A percentile compares a stretch with the other conserved stretches of the same genome.
phyloP scores from a whole-genome alignment of 2,329 filamentous ascomycete species.

The Colletotrichum paranaense region DNA sequence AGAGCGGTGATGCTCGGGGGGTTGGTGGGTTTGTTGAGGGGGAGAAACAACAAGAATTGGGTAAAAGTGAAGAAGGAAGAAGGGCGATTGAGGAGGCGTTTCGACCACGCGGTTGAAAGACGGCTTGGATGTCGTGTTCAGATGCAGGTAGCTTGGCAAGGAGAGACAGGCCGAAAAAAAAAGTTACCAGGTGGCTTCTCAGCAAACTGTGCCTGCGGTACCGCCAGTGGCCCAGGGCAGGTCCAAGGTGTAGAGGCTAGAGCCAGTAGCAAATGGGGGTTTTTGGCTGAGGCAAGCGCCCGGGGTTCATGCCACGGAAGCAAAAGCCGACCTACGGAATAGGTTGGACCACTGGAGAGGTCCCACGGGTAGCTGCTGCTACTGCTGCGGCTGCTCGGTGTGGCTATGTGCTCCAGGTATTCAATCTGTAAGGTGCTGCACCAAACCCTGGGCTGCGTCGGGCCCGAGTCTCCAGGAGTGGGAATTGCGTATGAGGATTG shows the following conservation, averaged over 20 bases:
- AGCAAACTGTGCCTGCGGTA: conserved; percentile 44
- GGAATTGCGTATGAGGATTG: conserved; percentile 13
- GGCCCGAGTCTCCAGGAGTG: conserved; percentile 16
- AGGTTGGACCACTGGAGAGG: conserved; percentile 9
- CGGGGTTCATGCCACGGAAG: conserved; percentile 20
- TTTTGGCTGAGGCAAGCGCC: not conserved
- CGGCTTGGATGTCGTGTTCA: conserved; percentile 34
- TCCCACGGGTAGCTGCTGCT: conserved; percentile 2
- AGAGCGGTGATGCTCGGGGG: conserved; percentile 11
- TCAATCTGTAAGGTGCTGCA: conserved; percentile 7
- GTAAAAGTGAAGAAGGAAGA: conserved; percentile 29
- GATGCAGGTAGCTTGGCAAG: conserved; percentile 31
- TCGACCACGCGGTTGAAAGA: conserved; percentile 33
- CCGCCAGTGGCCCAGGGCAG: conserved; percentile 40
- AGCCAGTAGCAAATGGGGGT: conserved; percentile 24
- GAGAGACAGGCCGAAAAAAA: conserved; percentile 27
- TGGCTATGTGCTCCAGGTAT: too few species aligned
- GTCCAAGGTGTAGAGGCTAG: conserved; percentile 7
- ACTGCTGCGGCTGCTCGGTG: not conserved
- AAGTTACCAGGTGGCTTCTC: conserved; percentile 36
- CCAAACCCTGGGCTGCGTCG: conserved; percentile 20
- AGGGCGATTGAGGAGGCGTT: conserved; percentile 35
- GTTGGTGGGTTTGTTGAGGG: conserved; percentile 4
- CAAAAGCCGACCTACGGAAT: conserved; percentile 9
- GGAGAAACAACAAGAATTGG: not conserved